Conservation (phyloP, 345 rosid species). For the Eucalyptus erythrocorys region DNA sequence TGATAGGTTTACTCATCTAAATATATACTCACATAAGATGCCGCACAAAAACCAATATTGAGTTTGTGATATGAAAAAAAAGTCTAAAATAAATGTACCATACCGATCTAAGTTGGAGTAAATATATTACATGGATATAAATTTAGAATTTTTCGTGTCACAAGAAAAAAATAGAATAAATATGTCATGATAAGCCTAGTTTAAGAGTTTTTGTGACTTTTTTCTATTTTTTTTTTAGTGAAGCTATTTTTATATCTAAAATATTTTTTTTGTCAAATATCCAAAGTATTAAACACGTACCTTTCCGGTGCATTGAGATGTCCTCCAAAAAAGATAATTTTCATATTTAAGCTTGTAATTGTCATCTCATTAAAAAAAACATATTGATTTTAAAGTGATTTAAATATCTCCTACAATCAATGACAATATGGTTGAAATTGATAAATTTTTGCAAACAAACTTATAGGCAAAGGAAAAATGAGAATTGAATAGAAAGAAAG, state of each 20-base stretch:
- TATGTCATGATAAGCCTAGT: neutral
- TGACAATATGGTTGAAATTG: neutral
- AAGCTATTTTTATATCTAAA: neutral
- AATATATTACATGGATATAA: too few species aligned
- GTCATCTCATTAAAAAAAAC: neutral
- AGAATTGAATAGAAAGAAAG: neutral
- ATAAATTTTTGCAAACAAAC: neutral
- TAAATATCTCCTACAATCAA: neutral
- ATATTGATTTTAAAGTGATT: neutral
- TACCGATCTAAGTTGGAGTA: rapidly evolving
- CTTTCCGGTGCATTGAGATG: neutral
- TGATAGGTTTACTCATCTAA: too few species aligned
- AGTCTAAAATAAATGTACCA: rapidly evolving
- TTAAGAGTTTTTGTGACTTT: neutral
- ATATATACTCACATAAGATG: rapidly evolving
- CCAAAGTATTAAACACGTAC: neutral
- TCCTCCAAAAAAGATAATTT: neutral
- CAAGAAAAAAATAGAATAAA: rapidly evolving
- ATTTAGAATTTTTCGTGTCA: too few species aligned
- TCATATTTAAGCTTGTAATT: neutral
- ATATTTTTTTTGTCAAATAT: neutral
- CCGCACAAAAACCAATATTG: rapidly evolving
- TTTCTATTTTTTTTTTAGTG: neutral
- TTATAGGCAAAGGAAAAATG: neutral
- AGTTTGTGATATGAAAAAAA: too few species aligned